These are phyloP conservation scores for Neoboletus brunneissimus DNA, from an alignment of 768 basidiomycete species.

Conservation along the genomic window DNA sequence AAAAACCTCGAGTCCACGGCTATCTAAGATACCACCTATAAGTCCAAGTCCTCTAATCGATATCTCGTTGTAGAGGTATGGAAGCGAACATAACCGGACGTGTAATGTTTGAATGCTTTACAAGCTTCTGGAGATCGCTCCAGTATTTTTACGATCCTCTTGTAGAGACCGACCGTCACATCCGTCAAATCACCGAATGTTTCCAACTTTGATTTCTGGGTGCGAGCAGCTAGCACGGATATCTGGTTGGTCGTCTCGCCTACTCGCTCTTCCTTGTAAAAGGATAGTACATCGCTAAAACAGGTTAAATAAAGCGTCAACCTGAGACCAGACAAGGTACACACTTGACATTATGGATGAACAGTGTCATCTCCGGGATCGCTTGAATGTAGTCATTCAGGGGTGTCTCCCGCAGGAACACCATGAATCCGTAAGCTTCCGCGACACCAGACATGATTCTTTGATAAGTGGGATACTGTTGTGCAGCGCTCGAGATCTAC, in stretches of 20 bases:
- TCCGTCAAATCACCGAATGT: conserved; percentile 22
- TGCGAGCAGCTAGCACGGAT: conserved; percentile 22
- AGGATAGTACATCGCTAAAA: neutral
- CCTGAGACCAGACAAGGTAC: neutral
- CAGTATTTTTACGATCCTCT: conserved; percentile 25
- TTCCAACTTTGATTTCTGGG: conserved; percentile 26
- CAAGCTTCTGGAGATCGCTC: conserved; percentile 13
- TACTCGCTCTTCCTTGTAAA: neutral
- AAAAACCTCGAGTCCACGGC: neutral
- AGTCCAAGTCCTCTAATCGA: conserved; percentile 18
- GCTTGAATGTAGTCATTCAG: neutral
- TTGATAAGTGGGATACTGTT: neutral
- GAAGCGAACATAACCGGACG: conserved; percentile 25
- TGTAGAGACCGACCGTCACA: conserved; percentile 24
- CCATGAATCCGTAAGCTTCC: neutral
- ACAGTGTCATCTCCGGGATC: neutral
- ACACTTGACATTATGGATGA: neutral
- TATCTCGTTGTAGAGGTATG: conserved; percentile 31
- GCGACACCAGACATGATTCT: neutral
- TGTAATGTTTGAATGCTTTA: conserved; percentile 15
- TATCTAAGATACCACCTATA: neutral
- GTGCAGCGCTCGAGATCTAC: neutral
- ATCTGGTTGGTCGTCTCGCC: neutral
- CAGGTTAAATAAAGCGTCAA: neutral
- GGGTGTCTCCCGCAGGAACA: neutral